Evolutionary conservation across 1,139 yeast genomes (phyloP).

Genomic region (Arxiozyma heterogenica): DNA sequence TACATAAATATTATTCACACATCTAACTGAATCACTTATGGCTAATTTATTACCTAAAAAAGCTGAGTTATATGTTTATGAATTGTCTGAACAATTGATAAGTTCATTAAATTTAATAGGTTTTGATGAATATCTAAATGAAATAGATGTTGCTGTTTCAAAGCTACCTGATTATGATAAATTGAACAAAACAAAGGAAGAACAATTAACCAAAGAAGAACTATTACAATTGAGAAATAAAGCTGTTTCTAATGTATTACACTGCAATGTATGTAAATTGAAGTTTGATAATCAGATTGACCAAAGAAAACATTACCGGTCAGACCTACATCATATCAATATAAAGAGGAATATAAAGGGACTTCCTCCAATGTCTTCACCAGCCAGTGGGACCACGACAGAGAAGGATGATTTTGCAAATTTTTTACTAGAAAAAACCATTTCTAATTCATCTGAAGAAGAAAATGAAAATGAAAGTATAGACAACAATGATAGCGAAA

Average conservation of each 20-base stretch:
- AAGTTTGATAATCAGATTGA: constrained; percentile 23
- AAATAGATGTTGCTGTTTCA: constrained; percentile 14
- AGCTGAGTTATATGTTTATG: constrained; percentile 46
- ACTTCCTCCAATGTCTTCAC: constrained; percentile 28
- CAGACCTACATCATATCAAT: constrained; percentile 56
- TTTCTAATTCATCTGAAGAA: constrained; percentile 1
- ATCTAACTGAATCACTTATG: neutral
- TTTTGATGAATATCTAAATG: constrained; percentile 44
- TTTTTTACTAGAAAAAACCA: neutral
- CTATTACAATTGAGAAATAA: constrained; percentile 3
- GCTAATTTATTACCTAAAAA: constrained; percentile 14
- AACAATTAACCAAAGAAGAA: neutral
- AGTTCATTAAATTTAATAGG: constrained; percentile 45
- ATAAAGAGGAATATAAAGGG: constrained; percentile 44
- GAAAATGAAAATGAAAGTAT: constrained; percentile 2
- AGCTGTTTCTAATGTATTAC: constrained; percentile 6
- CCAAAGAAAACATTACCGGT: constrained; percentile 44
- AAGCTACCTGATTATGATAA: neutral
- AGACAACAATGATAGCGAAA: constrained; percentile 2
- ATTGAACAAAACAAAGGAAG: constrained; percentile 8
- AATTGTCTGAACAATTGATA: constrained; percentile 37
- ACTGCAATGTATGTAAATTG: constrained; percentile 18
- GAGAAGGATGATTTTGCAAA: neutral
- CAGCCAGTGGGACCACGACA: constrained; percentile 12
- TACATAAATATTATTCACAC: too few species aligned